Base-by-base conservation (phyloP, 768 basidiomycete species). In the Lepiota subincarnata region DNA sequence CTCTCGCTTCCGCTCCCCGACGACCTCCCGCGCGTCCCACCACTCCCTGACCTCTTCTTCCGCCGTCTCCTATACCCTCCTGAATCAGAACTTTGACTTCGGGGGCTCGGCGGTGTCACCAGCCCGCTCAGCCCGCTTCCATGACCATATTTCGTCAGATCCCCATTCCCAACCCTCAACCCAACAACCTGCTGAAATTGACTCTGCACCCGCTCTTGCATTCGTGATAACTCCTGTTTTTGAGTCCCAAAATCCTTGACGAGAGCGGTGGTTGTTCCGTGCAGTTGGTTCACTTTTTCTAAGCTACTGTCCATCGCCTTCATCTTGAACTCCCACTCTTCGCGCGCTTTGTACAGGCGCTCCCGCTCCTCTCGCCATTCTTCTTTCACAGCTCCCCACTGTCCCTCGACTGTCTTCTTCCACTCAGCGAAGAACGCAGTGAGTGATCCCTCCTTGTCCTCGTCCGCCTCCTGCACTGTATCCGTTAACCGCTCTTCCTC, bases 291-390 rank as follows among this genome's bases (percentile, higher is more conserved):
- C 41, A 77, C 68, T 56, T 69, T 73, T 37, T 77, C 78, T n/a
- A 86, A 57, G 3, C 79, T 75, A 12, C 72, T 68, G 59, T 86
- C 83, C n/a, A 84, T 70, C 7, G 67, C 66, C 11, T 75, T 72
- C 48, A 80, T 71, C 50, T 82, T 77, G 5, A 55, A 69, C 68
- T 95, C 94, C 86, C 89, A 95, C 59, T 94, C 90, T 38, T 89
- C 84, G 44, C 86, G 76, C 11, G 90, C 91, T 16, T 77, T 73
- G 37, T 76, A 74, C 10, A 97, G 74, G 16, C 90, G 76, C 56
- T 87, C 86, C 3, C 92, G 76, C 68, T 97, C 94, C 35, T 80
- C 74, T 1, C 77, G 77, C 92, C 92, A 97, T 51, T 89, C 87
- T 59, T 90, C 86, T 60, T 86, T 82, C 28, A 94, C 84, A 24